Conservation (phyloP, 2,329 filamentous ascomycete species). For the Phialemoniopsis sp. region DNA sequence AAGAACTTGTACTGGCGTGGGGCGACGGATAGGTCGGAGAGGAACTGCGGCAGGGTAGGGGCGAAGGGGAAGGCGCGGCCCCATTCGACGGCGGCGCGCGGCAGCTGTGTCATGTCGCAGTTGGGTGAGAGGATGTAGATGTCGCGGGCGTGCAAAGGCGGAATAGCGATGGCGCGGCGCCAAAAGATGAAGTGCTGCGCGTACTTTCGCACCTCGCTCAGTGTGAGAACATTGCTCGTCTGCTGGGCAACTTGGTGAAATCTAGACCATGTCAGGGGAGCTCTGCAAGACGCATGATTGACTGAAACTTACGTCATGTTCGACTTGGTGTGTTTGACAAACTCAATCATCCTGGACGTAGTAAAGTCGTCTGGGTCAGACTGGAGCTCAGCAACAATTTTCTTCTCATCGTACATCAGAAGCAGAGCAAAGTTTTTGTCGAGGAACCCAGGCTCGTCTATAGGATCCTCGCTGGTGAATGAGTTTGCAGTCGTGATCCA, state of each 20-base stretch:
- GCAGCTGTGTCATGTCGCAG: constrained; percentile 70
- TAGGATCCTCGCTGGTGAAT: constrained; percentile 63
- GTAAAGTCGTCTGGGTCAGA: constrained; percentile 67
- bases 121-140: constrained; percentile 91
- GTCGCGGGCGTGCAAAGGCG: constrained; percentile 84
- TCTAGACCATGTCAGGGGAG: constrained; percentile 7
- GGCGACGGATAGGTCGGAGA: constrained; percentile 75
- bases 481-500: constrained; percentile 87
- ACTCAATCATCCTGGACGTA: constrained; percentile 74
- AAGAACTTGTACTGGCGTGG: constrained; percentile 80
- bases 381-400: constrained; percentile 69
- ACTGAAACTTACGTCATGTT: constrained; percentile 52
- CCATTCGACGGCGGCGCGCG: constrained; percentile 67
- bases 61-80: constrained; percentile 76
- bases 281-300: not conserved
- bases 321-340: constrained; percentile 70
- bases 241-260: constrained; percentile 66
- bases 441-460: constrained; percentile 62
- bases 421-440: constrained; percentile 86
- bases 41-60: constrained; percentile 78
- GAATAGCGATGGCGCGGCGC: constrained; percentile 87
- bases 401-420: constrained; percentile 77
- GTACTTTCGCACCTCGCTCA: constrained; percentile 79
- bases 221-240: constrained; percentile 62
- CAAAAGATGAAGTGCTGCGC: constrained; percentile 94